A percentile compares a stretch with the other conserved stretches of the same genome.
phyloP scores from a whole-genome alignment of 192 early-diverging fungal species.

The Podila clonocystis region DNA sequence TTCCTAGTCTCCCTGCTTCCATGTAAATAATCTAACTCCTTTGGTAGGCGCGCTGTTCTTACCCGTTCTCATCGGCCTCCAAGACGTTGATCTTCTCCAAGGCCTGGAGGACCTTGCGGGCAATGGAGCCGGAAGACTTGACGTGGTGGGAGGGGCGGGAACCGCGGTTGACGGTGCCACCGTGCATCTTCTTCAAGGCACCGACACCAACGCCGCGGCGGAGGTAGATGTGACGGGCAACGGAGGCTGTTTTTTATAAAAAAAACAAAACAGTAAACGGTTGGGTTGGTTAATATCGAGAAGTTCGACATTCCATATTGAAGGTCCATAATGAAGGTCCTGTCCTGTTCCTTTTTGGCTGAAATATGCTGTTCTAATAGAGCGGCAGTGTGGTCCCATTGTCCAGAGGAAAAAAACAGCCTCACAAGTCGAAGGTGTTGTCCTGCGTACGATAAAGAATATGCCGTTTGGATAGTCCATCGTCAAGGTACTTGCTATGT shows the following conservation, averaged over 20 bases:
- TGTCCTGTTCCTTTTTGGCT: not conserved
- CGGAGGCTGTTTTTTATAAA: constrained; percentile 65
- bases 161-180: constrained; percentile 93
- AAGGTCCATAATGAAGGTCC: not conserved
- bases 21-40: constrained; percentile 1
- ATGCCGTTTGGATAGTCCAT: too few relatives aligned
- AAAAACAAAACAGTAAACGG: constrained; percentile 3
- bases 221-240: constrained; percentile 99
- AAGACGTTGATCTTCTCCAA: constrained; percentile 99
- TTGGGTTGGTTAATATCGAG: not conserved
- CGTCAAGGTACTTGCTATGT: too few relatives aligned
- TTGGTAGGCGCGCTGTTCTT: not conserved
- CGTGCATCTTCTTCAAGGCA: constrained; percentile 93
- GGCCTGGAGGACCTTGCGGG: constrained; percentile 96
- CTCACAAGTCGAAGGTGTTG: constrained; percentile 1
- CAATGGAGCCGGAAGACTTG: constrained; percentile 88
- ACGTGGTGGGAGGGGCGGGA: constrained; percentile 92
- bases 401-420: not conserved
- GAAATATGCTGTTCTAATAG: not conserved
- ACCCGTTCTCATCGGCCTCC: constrained; percentile 90
- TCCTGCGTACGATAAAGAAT: too few relatives aligned
- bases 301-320: not conserved
- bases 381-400: not conserved
- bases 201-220: constrained; percentile 94
- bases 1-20: too few relatives aligned